phyloP scores from a whole-genome alignment of 495 filamentous ascomycete genomes.

The Niebla homalea region DNA sequence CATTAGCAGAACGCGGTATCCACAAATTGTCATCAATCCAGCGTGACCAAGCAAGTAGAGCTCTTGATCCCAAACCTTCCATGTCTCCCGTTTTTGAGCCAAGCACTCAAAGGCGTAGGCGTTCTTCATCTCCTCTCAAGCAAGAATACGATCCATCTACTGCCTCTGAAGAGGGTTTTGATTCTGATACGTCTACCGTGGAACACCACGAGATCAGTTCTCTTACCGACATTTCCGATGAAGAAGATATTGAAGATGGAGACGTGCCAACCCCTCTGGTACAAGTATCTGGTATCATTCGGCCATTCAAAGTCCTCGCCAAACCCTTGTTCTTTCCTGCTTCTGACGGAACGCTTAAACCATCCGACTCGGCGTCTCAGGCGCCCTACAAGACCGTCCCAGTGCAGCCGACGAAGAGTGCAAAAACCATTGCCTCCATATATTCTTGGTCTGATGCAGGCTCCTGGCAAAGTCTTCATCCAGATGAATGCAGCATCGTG shows the following conservation, averaged over 20 bases:
- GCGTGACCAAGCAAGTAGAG: too few relatives aligned
- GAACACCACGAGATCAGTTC: conserved; percentile 36
- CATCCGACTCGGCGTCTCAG: conserved; percentile 68
- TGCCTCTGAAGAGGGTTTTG: conserved; percentile 43
- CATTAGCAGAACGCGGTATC: too few relatives aligned
- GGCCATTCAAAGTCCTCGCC: neutral
- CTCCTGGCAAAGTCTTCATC: conserved; percentile 64
- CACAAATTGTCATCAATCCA: too few relatives aligned
- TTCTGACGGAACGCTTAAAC: conserved; percentile 43
- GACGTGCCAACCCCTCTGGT: conserved; percentile 27
- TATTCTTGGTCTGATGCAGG: conserved; percentile 78
- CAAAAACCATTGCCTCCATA: conserved; percentile 60
- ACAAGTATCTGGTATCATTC: conserved; percentile 13
- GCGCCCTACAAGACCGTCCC: conserved; percentile 46
- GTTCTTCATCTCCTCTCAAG: conserved; percentile 88
- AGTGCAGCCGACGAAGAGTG: conserved; percentile 37
- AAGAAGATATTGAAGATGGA: conserved; percentile 42
- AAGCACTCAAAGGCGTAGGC: conserved; percentile 35
- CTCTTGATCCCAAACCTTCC: too few relatives aligned
- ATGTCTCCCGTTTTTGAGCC: conserved; percentile 11
- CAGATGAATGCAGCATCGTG: conserved; percentile 63
- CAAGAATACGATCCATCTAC: conserved; percentile 95
- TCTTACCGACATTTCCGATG: conserved; percentile 37
- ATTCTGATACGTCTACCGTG: conserved; percentile 39
- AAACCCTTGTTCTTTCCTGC: conserved; percentile 23